Evolutionary conservation across 2,329 filamentous ascomycete species (phyloP), one percentile per base, ranked within the genome.

Genomic region (Talaromyces sp.): DNA sequence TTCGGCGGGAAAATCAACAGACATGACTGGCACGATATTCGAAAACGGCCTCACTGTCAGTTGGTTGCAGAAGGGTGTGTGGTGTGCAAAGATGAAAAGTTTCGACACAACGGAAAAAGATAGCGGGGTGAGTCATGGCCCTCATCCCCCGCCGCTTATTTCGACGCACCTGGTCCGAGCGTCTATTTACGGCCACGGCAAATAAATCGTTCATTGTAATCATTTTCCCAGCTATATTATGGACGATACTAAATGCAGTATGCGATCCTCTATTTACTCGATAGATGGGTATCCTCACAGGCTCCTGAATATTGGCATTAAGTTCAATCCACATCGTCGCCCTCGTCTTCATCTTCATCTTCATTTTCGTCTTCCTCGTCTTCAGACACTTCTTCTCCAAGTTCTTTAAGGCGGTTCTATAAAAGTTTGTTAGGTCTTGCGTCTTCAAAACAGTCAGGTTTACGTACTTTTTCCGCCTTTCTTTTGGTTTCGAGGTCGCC

Each of bases 1-100:
- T 78, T 95, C 91, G 77, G 90, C 89, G 61, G 94, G 90, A 76
- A 98, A 98, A 79, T 94, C 87, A 81, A 98, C 94, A 73, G 89
- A 91, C 89, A 93, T 92, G 70, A 73, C 75, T 60, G 54, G 54
- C 57, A 58, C n/a, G 40, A 51, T 56, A 51, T 31, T 56, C 42
- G 28, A 56, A 31, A 59, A 53, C 36, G 31, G 40, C 44, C 30
- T 56, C 61, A 34, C 61, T 56, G 52, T 62, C 56, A 59, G 58
- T 56, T 59, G 56, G 36, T 33, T 23, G n/a, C 50, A 40, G 40
- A 28, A 56, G 36, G 40, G 42, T 40, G 54, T 57, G 30, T 47
- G 34, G 27, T 52, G 44, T 16, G 50, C 47, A 42, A 33, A 34
- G 44, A 52, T 28, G 44, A 36, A 31, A 53, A 27, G 52, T 59